Evolutionary conservation across 2,329 filamentous ascomycete species (phyloP), one percentile per base, ranked within the genome.

Genomic region (Alternaria alternata): DNA sequence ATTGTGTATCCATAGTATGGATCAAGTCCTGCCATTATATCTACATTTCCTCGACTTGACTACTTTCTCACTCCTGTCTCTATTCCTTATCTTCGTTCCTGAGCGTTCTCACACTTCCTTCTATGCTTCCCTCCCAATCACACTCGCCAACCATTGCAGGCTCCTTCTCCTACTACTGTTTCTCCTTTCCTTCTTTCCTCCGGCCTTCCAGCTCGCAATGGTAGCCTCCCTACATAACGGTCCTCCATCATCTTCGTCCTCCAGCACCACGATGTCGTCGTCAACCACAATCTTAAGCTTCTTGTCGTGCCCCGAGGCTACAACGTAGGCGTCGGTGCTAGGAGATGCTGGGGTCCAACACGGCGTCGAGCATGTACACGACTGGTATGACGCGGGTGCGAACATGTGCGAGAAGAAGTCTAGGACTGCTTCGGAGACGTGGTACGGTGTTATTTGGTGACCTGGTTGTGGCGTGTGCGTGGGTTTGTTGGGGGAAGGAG

Each of bases 171-270:
- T 61, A 5, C 20, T 41, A 3, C 18, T 41, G 12, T 12, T 62
- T 11, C 36, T 61, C 53, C 62, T 62, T 47, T 53, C 49, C 59
- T 48, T 28, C 57, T 12, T 11, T 16, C 20, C 16, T 41, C 24
- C 42, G 7, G 30, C 46, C 52, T 69, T 71, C 70, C 67, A 70
- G 30, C 32, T 59, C 34, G 61, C 67, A 43, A 74, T 68, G 16
- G 58, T 64, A 8, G 58, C 61, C 51, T 74, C 70, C 39, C 71
- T 58, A 46, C 67, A 69, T 3, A 73, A 14, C 4, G 73, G 65
- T 7, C 59, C 65, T 2, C 70, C 71, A 39, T 73, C 69, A 39
- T 60, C 58, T 5, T 57, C 61, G 7, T 36, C 30, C 3, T 68
- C 61, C 1, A 65, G 8, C 6, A 66, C 41, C 14, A 65, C 59